Base-by-base conservation (phyloP, 2,329 filamentous ascomycete genomes). In the Fusarium devonianum region DNA sequence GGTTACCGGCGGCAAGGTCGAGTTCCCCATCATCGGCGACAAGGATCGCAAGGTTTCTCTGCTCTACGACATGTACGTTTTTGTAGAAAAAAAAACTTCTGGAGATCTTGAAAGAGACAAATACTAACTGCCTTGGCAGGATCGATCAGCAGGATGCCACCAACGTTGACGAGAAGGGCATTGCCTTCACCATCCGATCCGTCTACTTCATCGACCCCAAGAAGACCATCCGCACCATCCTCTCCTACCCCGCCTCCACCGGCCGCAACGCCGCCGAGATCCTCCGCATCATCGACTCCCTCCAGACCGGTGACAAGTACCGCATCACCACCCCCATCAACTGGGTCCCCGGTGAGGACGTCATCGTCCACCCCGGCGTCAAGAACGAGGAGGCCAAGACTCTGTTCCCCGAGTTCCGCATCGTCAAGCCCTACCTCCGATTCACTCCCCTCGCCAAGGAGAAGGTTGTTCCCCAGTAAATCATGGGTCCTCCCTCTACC, bases 201-300 rank as follows among this genome's bases (percentile, higher is more conserved):
- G 92, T 96, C 70, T 96, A 95, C 82, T 81, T 96, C 77, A 94
- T 96, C 73, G 92, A 96, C 79, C 92, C 92, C 59, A 85, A 84
- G 75, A 96, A 96, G 86, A 93, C 88, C 74, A 94, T 96, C 76
- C 88, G 92, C 66, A 85, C 92, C 71, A 95, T 91, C 72, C 88
- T 96, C 78, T 87, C 89, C 70, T 97, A 96, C 81, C 92, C 92
- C 32, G 92, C 92, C 54, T 92, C 88, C 50, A 95, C 91, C 34
- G 92, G 92, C 75, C 86, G 89, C 70, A 92, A 92, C 81, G 86
- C 87, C 56, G 81, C 84, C 63, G 89, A 92, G 80, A 86, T 92
- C 41, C 84, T 92, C 64, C 86, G 88, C 68, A 86, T 91, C 62
- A 76, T 92, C 71, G 88, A 92, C 78, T 89, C 87, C 48, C 83